Evolutionary conservation across 352 stramenopile species (phyloP).

Genomic region (Phytophthora citrophthora): DNA sequence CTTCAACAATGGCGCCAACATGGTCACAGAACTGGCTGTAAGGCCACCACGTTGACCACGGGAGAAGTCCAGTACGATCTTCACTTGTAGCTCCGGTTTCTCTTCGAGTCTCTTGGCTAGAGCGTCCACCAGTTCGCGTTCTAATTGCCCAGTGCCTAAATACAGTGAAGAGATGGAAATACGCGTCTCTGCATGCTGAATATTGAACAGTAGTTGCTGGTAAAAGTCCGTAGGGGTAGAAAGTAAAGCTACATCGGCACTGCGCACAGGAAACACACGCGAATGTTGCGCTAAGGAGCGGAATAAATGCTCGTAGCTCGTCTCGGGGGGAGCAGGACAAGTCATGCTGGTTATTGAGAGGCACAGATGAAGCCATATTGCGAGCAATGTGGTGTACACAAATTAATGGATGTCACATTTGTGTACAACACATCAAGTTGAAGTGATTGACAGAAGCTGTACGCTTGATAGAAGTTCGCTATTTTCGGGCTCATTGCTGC

Average conservation of each 20-base stretch:
- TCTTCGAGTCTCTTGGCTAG: constrained; percentile 45
- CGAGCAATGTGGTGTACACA: background rate
- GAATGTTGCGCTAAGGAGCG: constrained; percentile 56
- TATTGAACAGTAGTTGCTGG: constrained; percentile 64
- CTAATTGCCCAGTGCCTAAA: constrained; percentile 66
- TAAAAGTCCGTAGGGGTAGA: constrained; percentile 65
- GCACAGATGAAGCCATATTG: background rate
- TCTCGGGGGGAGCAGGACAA: background rate
- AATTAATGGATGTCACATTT: too few relatives aligned
- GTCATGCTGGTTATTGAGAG: background rate
- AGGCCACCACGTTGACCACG: constrained; percentile 60
- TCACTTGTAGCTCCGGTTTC: constrained; percentile 56
- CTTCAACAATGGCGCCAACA: constrained; percentile 56
- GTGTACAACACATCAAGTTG: too few relatives aligned
- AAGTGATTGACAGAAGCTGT: too few relatives aligned
- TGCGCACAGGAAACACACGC: constrained; percentile 66
- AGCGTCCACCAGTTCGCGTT: constrained; percentile 50
- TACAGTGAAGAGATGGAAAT: constrained; percentile 80
- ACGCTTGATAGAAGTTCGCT: too few relatives aligned
- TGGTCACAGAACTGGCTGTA: constrained; percentile 59
- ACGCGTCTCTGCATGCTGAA: constrained; percentile 48
- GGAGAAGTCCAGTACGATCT: constrained; percentile 77
- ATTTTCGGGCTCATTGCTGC: too few relatives aligned
- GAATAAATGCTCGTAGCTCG: constrained; percentile 58
- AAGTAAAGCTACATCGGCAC: constrained; percentile 57